Conservation (phyloP, 495 filamentous ascomycete genomes). For the Zalerion maritima region DNA sequence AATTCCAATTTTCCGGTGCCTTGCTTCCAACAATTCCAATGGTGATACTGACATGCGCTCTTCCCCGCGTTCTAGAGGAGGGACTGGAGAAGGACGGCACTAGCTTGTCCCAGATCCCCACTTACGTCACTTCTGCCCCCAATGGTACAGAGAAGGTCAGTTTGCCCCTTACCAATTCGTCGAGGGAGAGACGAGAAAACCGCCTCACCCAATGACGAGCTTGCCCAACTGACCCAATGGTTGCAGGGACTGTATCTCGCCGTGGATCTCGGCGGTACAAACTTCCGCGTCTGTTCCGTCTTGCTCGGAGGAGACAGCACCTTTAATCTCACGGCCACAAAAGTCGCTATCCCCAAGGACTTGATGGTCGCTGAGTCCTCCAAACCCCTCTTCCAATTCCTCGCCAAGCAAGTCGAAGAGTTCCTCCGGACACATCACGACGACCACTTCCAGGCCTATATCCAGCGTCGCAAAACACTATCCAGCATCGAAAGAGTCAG, state of each 20-base stretch:
- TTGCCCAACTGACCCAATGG: constrained; percentile 1
- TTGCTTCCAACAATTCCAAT: not conserved
- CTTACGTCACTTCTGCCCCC: constrained; percentile 87
- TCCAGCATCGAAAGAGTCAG: constrained; percentile 36
- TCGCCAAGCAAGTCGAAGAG: constrained; percentile 77
- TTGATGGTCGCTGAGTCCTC: constrained; percentile 82
- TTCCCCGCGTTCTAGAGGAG: constrained; percentile 38
- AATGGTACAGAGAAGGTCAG: constrained; percentile 90
- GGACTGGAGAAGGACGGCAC: constrained; percentile 66
- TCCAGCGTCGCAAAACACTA: constrained; percentile 41
- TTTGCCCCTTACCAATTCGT: not conserved
- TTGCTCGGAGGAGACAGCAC: constrained; percentile 82
- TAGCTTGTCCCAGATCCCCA: constrained; percentile 87
- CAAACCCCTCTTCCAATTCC: constrained; percentile 80
- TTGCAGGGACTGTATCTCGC: constrained; percentile 81
- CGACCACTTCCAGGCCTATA: constrained; percentile 68
- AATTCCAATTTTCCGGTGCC: not conserved
- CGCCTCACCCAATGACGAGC: not conserved
- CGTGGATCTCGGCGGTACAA: constrained; percentile 92
- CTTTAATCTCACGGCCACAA: constrained; percentile 80
- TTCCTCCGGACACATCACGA: constrained; percentile 81
- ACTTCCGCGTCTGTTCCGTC: constrained; percentile 94
- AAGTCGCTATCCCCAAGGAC: constrained; percentile 77
- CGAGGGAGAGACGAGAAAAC: not conserved
- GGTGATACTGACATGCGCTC: constrained; percentile 1